Base-by-base conservation (phyloP, 1,284 basidiomycete species). In the Phlebopus sp. region DNA sequence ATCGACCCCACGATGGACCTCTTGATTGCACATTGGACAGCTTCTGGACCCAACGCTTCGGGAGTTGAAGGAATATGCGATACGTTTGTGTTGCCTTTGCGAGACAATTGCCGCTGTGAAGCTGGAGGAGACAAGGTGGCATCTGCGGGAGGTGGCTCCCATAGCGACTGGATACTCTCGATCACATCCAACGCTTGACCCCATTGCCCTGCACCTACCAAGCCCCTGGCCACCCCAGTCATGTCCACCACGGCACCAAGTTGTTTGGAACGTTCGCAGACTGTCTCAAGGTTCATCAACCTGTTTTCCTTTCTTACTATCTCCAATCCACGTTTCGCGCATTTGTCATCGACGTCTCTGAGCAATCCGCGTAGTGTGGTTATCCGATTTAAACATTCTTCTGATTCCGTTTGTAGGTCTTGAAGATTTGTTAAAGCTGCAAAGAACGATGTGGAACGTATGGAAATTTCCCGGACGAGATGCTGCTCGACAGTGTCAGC, bases 401-500 rank as follows among this genome's bases (percentile, higher is more conserved):
- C 79, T 0, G 92, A 94, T 64, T 97, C 92, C 5, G 88, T 82
- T 59, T 93, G 90, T 5, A 99, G 79, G 54, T 93, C 88, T 61
- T 97, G 91, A 10, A 99, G 76, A 64, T 98, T 98, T 8, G 92
- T 84, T 18, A 99, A 80, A 1, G 96, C 97, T 1, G 94, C 90
- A 63, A 99, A 99, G 79, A 99, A 99, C 2, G 92, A 93, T 0
- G 90, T 82, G 0, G 92, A 92, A 4, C 95, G 87, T 9, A 88
- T 72, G 6, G 90, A 89, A 47, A 99, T 97, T 69, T 98, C 96
- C 56, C 86, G 84, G 13, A 97, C 83, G 46, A 99, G 86, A 64
- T 99, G 95, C 55, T 94, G 86, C 62, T 99, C 96, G 52, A 99
- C 82, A 2, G 90, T 90, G 65, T 98, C 97, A 6, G 95, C 87